Percentiles rank a stretch among this genome's conserved stretches.
Conservation (phyloP, 805 yeast species). For the Starmerella stigmatis region DNA sequence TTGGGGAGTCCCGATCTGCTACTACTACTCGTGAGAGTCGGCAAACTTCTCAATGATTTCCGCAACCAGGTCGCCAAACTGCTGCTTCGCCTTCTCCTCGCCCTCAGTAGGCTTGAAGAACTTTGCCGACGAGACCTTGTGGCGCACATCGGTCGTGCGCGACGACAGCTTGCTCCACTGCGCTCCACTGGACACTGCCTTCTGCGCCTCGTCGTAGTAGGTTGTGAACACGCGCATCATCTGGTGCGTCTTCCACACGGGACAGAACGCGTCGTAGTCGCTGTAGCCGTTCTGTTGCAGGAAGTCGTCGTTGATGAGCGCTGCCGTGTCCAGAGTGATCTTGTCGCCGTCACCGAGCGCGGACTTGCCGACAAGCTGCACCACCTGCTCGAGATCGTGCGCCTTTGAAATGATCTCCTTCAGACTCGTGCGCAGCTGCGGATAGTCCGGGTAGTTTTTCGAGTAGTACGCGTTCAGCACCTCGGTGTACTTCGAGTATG, state of each 20-base stretch:
- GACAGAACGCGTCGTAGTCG: conserved; percentile 96
- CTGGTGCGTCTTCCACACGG: conserved; percentile 96
- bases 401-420: conserved; percentile 93
- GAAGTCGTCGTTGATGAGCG: conserved; percentile 91
- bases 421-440: conserved; percentile 78
- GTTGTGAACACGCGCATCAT: conserved; percentile 94
- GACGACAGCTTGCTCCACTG: conserved; percentile 88
- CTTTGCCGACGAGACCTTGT: conserved; percentile 86
- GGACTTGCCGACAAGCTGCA: conserved; percentile 96
- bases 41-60: conserved; percentile 84
- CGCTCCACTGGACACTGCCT: conserved; percentile 88
- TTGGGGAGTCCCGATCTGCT: background rate
- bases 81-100: conserved; percentile 60
- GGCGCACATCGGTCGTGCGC: conserved; percentile 82
- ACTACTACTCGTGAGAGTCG: conserved; percentile 72
- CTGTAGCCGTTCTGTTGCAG: conserved; percentile 99
- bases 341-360: conserved; percentile 95
- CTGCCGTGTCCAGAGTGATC: conserved; percentile 87
- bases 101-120: conserved; percentile 94
- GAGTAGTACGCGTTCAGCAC: conserved; percentile 81
- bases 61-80: conserved; percentile 64
- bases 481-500: conserved; percentile 92
- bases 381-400: conserved; percentile 97
- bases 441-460: conserved; percentile 78
- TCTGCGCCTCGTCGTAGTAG: conserved; percentile 95